Percentiles rank a stretch among this genome's conserved stretches.
phyloP scores from a whole-genome alignment of 2,329 filamentous ascomycete genomes.

The Alternaria sp. region DNA sequence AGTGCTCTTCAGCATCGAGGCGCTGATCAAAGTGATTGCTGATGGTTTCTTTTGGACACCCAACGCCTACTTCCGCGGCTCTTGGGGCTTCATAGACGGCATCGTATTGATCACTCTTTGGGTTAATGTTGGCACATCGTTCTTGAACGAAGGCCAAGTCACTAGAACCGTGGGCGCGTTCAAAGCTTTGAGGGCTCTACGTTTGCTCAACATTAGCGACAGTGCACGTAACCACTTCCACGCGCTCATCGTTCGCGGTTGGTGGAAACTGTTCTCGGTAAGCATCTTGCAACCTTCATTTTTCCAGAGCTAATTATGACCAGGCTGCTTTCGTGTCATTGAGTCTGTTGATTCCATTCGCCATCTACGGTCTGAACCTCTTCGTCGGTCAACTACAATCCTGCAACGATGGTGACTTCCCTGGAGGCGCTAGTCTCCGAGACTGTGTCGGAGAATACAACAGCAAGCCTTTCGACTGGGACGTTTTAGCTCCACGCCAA shows the following conservation, averaged over 20 bases:
- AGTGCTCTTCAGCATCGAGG: conserved; percentile 82
- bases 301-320: conserved; percentile 9
- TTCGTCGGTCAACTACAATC: conserved; percentile 81
- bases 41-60: conserved; percentile 97
- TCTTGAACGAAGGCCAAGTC: conserved; percentile 81
- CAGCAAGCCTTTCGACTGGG: conserved; percentile 81
- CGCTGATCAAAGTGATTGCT: conserved; percentile 88
- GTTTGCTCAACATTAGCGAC: conserved; percentile 93
- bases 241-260: conserved; percentile 90
- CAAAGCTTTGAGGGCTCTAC: conserved; percentile 90
- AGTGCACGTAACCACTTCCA: conserved; percentile 96
- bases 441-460: conserved; percentile 87
- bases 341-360: conserved; percentile 93
- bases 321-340: conserved; percentile 89
- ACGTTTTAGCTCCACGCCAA: conserved; percentile 80
- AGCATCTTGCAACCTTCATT: conserved; percentile 33
- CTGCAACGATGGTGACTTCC: conserved; percentile 75
- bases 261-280: conserved; percentile 89
- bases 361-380: conserved; percentile 91
- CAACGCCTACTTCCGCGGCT: conserved; percentile 94
- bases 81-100: conserved; percentile 95
- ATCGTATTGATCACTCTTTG: conserved; percentile 91
- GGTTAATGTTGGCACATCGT: conserved; percentile 87
- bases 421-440: conserved; percentile 62
- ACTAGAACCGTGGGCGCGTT: conserved; percentile 94